Percentiles rank a stretch among this genome's conserved stretches.
Conservation (phyloP, 1,284 basidiomycete species). For the Cryptococcus amylolentus region DNA sequence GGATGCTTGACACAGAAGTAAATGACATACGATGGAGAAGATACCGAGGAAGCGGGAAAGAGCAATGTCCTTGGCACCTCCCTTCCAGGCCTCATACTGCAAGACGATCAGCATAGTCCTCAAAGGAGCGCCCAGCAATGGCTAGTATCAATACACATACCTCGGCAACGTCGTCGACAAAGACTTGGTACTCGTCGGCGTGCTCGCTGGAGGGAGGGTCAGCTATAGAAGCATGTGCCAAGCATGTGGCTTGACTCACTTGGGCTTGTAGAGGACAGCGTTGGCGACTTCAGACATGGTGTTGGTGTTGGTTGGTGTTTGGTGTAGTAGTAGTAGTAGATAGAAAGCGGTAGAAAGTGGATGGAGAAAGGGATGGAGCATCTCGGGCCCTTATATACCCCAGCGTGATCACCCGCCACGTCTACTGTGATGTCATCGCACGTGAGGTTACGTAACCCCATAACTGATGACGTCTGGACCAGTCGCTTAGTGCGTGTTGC, state of each 20-base stretch:
- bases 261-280: constrained; percentile 32
- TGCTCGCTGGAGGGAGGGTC: constrained; percentile 23
- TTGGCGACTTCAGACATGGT: constrained; percentile 1
- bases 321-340: neutral
- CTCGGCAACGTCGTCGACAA: constrained; percentile 43
- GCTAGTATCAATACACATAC: constrained; percentile 15
- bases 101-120: neutral
- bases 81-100: constrained; percentile 43
- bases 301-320: neutral
- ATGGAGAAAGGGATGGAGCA: neutral
- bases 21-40: constrained; percentile 39
- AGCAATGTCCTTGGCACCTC: constrained; percentile 42
- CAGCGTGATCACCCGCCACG: neutral
- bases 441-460: neutral
- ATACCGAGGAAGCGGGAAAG: constrained; percentile 43
- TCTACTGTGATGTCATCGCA: neutral
- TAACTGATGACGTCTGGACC: too few relatives aligned
- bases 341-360: neutral
- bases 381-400: neutral
- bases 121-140: neutral
- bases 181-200: constrained; percentile 45
- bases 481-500: too few relatives aligned
- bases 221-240: neutral
- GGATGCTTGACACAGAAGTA: neutral
- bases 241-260: neutral